Conservation (phyloP, 805 yeast genomes). For the Yamadazyma sp. region DNA sequence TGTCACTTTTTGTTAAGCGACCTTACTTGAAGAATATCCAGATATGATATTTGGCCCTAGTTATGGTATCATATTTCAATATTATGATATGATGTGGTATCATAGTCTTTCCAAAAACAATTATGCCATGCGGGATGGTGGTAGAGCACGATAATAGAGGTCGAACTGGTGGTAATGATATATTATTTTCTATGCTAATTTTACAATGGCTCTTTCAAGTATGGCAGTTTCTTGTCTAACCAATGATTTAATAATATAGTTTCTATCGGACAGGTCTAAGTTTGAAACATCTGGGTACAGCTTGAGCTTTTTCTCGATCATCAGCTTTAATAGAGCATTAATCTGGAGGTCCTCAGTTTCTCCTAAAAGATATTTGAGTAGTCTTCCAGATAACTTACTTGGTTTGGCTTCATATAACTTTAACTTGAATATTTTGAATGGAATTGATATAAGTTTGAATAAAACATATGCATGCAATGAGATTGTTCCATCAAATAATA, state of each 20-base stretch:
- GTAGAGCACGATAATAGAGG: no score
- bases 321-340: background rate
- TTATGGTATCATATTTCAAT: no score
- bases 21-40: no score
- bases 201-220: constrained; percentile 16
- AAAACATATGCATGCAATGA: constrained; percentile 43
- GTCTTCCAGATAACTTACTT: constrained; percentile 5
- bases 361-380: constrained; percentile 8
- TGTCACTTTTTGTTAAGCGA: no score
- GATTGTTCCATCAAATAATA: constrained; percentile 42
- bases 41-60: no score
- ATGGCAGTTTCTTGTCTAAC: constrained; percentile 25
- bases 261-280: no score
- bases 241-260: background rate
- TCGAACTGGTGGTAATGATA: no score
- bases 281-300: background rate
- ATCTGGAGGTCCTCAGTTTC: no score
- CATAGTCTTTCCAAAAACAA: no score
- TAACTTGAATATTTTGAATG: constrained; percentile 15
- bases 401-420: constrained; percentile 8
- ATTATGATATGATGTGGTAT: no score
- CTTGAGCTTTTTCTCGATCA: background rate
- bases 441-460: constrained; percentile 24
- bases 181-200: no score
- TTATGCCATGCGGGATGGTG: no score